phyloP scores from a whole-genome alignment of 2,329 filamentous ascomycete genomes.

The Trichoderma brevicompactum region DNA sequence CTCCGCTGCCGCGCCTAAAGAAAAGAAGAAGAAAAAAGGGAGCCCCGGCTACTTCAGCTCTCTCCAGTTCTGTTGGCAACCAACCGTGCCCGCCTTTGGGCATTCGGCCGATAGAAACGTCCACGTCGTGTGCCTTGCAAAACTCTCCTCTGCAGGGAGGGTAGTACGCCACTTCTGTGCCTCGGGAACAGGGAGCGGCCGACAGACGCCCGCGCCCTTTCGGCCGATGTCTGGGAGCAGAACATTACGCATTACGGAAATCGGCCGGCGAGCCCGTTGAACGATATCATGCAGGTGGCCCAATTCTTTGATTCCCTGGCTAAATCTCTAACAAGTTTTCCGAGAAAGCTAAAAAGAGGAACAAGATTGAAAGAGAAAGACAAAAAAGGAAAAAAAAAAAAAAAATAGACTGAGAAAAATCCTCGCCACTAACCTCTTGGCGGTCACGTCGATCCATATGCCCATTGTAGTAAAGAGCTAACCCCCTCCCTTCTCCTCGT shows the following conservation, averaged over 20 bases:
- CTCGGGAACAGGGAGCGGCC: conserved; percentile 24
- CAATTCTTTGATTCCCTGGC: conserved; percentile 3
- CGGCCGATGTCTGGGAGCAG: conserved; percentile 13
- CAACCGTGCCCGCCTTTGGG: conserved; percentile 12
- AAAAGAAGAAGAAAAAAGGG: too few relatives aligned
- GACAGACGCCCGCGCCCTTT: conserved; percentile 7
- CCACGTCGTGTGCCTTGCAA: not conserved
- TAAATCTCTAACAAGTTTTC: not conserved
- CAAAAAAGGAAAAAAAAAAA: not conserved
- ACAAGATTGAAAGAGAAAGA: not conserved
- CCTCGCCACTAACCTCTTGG: not conserved
- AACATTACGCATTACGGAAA: not conserved
- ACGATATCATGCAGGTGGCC: not conserved
- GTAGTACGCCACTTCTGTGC: conserved; percentile 13
- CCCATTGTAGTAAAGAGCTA: not conserved
- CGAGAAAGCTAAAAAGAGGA: not conserved
- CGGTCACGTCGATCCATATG: not conserved
- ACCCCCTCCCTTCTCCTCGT: not conserved
- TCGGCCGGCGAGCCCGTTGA: not conserved
- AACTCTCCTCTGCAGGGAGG: conserved; percentile 26
- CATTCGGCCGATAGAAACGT: conserved; percentile 12
- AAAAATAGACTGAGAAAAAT: not conserved
- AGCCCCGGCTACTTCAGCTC: not conserved
- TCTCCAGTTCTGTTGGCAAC: not conserved
- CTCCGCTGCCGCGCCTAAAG: too few relatives aligned